These are phyloP conservation scores for Bretschneidera sinensis DNA, from an alignment of 345 rosid species.

Conservation along the genomic window DNA sequence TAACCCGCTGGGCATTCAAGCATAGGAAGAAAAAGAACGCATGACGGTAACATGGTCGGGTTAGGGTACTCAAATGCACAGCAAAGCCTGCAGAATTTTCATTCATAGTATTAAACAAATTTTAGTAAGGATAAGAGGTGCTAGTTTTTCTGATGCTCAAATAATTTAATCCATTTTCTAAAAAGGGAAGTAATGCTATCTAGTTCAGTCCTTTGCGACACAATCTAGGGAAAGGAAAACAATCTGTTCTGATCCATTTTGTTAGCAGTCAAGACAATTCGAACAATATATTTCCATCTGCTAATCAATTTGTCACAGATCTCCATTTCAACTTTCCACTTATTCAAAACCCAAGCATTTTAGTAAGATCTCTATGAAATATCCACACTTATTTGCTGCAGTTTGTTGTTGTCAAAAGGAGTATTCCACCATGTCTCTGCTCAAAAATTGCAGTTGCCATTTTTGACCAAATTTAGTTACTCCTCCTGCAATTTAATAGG, in stretches of 20 bases:
- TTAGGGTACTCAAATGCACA: slow-evolving; percentile 20
- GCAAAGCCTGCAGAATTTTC: slow-evolving; percentile 23
- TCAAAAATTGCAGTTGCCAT: no score
- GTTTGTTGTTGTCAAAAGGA: no score
- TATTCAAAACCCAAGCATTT: no score
- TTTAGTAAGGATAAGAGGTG: no score
- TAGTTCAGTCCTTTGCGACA: not conserved
- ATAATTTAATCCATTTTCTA: not conserved
- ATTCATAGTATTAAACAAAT: no score
- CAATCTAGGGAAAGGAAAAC: no score
- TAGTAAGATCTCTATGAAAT: no score
- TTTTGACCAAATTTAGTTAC: no score
- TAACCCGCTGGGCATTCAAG: slow-evolving; percentile 30
- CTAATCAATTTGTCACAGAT: not conserved
- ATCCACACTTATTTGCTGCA: no score
- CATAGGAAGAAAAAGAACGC: slow-evolving; percentile 20
- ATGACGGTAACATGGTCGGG: slow-evolving; percentile 19
- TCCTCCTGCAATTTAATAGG: no score
- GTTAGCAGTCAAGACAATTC: not conserved
- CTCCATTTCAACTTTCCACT: no score
- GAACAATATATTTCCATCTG: not conserved
- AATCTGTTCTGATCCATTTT: not conserved
- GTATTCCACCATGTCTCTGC: no score
- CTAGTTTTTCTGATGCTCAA: slow-evolving; percentile 1
- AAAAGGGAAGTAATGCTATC: not conserved